Conservation (phyloP, 306 rosid species). For the Benincasa hispida region DNA sequence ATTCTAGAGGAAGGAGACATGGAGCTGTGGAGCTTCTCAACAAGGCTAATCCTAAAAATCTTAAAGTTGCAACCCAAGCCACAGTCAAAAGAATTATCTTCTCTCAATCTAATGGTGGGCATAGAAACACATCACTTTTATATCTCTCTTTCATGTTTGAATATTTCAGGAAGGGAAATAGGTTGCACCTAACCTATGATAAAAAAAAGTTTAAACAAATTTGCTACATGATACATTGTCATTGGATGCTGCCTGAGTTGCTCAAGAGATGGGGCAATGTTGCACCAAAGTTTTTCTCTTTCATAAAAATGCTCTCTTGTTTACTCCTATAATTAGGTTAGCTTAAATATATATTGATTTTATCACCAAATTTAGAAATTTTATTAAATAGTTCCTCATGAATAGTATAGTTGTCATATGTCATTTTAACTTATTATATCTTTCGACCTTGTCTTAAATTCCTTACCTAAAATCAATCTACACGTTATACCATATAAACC, state of each 20-base stretch:
- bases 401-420: no score
- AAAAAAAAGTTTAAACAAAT: no score
- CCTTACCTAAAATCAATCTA: background rate
- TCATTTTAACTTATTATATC: background rate
- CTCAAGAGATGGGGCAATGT: no score
- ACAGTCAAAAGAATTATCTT: constrained; percentile 15
- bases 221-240: no score
- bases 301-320: no score
- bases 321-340: background rate
- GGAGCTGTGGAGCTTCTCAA: constrained; percentile 28
- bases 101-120: background rate
- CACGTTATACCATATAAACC: background rate
- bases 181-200: no score
- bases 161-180: no score
- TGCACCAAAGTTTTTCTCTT: no score
- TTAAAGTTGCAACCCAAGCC: constrained; percentile 13
- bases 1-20: constrained; percentile 9
- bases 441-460: background rate
- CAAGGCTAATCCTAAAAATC: constrained; percentile 1
- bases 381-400: no score
- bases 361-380: background rate
- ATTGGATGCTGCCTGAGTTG: no score
- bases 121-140: background rate
- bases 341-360: background rate
- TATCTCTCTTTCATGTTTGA: background rate